Evolutionary conservation across 257 asterid species (phyloP).

Genomic region (Solanum gandarillasii): DNA sequence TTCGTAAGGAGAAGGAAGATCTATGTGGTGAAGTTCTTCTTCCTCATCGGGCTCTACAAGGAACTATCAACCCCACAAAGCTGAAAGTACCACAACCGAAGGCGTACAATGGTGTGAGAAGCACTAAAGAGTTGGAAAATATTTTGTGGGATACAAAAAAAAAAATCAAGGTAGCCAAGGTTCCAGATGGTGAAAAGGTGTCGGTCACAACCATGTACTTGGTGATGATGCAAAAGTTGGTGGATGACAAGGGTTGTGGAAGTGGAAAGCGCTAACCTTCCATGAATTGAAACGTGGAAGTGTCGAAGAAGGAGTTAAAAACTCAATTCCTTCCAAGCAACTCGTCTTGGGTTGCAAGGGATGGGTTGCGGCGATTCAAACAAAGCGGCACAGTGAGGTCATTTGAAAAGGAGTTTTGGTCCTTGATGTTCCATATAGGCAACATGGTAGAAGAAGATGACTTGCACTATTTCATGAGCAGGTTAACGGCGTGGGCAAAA

Average conservation of each 20-base stretch:
- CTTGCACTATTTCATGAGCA: not conserved
- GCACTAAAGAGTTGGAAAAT: not conserved
- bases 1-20: not conserved
- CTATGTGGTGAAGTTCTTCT: not conserved
- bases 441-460: not conserved
- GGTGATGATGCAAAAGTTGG: not conserved
- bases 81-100: not conserved
- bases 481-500: not conserved
- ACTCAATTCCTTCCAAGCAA: not conserved
- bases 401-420: not conserved
- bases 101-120: not conserved
- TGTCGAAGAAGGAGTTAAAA: not conserved
- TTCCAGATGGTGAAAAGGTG: not conserved
- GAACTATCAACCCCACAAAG: not conserved
- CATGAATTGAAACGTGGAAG: not conserved
- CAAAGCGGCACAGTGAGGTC: not conserved
- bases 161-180: not conserved
- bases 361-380: not conserved
- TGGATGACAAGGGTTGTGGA: not conserved
- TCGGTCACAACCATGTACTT: not conserved
- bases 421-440: no score
- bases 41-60: not conserved
- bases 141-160: not conserved
- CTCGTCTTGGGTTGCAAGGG: not conserved
- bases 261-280: not conserved